A percentile compares a stretch with the other conserved stretches of the same genome.
Evolutionary conservation across 495 filamentous ascomycete species (phyloP).

Genomic region (Jackrogersella multiformis): DNA sequence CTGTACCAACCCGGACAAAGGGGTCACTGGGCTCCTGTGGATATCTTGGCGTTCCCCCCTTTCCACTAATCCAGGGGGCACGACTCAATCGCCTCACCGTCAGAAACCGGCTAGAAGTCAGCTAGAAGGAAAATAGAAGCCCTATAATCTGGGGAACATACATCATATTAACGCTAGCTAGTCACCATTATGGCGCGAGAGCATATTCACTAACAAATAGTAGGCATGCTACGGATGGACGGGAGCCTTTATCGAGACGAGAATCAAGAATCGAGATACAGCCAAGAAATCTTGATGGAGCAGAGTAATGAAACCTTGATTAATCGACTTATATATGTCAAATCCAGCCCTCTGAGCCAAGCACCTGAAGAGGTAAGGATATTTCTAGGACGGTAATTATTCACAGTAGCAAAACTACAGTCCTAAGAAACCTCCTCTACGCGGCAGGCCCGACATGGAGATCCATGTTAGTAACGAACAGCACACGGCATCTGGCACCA

Average conservation of each 20-base stretch:
- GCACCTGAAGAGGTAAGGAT: too few species aligned
- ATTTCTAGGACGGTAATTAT: too few species aligned
- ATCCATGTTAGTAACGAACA: too few species aligned
- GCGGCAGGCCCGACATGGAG: too few species aligned
- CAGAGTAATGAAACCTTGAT: too few species aligned
- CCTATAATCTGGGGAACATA: neutral
- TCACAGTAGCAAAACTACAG: too few species aligned
- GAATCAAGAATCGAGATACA: neutral
- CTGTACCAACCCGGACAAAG: neutral
- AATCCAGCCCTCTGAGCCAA: too few species aligned
- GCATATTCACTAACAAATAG: neutral
- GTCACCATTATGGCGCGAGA: neutral
- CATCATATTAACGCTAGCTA: neutral
- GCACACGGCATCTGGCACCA: neutral
- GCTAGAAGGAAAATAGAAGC: neutral
- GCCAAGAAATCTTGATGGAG: neutral
- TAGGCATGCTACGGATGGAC: neutral
- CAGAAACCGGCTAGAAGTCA: neutral
- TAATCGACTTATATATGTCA: too few species aligned
- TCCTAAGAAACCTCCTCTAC: too few species aligned
- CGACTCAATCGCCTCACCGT: neutral
- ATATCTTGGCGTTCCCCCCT: neutral
- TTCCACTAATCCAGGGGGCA: neutral
- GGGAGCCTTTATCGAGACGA: neutral
- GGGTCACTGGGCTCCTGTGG: neutral